Conservation (phyloP, 1,284 basidiomycete genomes). For the Rhodotorula glutinis region DNA sequence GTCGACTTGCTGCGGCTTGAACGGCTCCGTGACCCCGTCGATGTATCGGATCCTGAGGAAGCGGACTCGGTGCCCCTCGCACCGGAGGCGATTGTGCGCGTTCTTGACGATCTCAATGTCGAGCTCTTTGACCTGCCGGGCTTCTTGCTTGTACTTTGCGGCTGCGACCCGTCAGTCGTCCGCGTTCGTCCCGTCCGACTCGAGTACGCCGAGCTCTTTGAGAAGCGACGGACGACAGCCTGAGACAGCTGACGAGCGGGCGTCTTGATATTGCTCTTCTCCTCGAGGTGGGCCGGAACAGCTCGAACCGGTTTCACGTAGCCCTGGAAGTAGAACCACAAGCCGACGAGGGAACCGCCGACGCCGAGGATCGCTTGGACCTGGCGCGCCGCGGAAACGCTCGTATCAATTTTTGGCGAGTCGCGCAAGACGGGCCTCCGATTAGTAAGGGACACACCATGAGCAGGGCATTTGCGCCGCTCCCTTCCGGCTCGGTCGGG, state of each 20-base stretch:
- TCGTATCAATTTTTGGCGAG: too few relatives aligned
- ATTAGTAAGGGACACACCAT: too few relatives aligned
- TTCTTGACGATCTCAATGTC: background rate
- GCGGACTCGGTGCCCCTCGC: too few relatives aligned
- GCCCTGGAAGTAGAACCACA: constrained; percentile 10
- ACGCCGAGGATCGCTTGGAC: constrained; percentile 1
- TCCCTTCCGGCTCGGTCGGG: background rate
- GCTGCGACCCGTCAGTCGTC: background rate
- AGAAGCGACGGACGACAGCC: background rate
- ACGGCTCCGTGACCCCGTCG: too few relatives aligned
- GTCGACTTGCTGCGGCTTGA: too few relatives aligned
- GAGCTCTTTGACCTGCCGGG: background rate
- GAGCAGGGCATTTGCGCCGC: background rate
- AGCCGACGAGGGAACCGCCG: background rate
- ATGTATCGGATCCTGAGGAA: too few relatives aligned
- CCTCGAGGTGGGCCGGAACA: background rate
- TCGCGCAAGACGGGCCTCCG: too few relatives aligned
- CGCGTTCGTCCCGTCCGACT: background rate
- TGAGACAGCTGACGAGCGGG: background rate
- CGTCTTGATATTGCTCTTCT: background rate
- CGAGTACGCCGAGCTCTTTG: background rate
- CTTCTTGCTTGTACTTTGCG: background rate
- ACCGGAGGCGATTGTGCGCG: too few relatives aligned
- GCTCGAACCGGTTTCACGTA: background rate
- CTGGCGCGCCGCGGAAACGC: background rate